Conservation (phyloP, 2,329 filamentous ascomycete genomes). For the Podosphaera fusca region DNA sequence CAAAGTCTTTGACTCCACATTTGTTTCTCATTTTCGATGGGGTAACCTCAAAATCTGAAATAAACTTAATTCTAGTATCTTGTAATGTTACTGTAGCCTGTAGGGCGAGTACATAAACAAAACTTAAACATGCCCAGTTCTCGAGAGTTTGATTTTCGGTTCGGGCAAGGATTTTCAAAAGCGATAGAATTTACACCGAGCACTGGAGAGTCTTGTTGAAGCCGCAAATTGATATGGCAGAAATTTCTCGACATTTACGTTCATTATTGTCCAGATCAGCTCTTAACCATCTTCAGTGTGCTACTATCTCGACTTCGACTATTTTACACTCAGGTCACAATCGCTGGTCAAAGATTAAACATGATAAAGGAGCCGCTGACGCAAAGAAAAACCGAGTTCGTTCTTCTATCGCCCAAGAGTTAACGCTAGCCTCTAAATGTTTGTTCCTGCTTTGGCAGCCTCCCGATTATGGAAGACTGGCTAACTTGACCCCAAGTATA, state of each 20-base stretch:
- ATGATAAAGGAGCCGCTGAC: constrained; percentile 80
- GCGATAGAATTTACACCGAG: too few relatives aligned
- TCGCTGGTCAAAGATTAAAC: constrained; percentile 89
- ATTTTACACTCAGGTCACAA: constrained; percentile 47
- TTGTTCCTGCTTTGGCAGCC: constrained; percentile 11
- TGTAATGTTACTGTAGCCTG: too few relatives aligned
- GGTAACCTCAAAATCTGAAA: too few relatives aligned
- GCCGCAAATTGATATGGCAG: constrained; percentile 7
- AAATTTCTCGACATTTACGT: constrained; percentile 12
- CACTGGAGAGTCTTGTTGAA: too few relatives aligned
- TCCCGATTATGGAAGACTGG: constrained; percentile 3
- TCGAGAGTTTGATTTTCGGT: too few relatives aligned
- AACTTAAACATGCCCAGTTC: too few relatives aligned
- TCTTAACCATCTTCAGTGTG: constrained; percentile 11
- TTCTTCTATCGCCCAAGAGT: constrained; percentile 42
- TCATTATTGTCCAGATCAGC: constrained; percentile 4
- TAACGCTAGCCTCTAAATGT: constrained; percentile 57
- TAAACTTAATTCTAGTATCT: too few relatives aligned
- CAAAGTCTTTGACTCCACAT: too few relatives aligned
- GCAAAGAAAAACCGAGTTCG: constrained; percentile 53
- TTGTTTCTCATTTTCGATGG: too few relatives aligned
- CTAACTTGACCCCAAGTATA: constrained; percentile 29
- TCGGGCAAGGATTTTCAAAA: too few relatives aligned
- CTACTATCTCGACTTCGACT: constrained; percentile 22
- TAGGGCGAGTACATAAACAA: too few relatives aligned